Percentiles rank a stretch among this genome's conserved stretches.
Conservation (phyloP, 306 rosid species). For the Malus fusca region DNA sequence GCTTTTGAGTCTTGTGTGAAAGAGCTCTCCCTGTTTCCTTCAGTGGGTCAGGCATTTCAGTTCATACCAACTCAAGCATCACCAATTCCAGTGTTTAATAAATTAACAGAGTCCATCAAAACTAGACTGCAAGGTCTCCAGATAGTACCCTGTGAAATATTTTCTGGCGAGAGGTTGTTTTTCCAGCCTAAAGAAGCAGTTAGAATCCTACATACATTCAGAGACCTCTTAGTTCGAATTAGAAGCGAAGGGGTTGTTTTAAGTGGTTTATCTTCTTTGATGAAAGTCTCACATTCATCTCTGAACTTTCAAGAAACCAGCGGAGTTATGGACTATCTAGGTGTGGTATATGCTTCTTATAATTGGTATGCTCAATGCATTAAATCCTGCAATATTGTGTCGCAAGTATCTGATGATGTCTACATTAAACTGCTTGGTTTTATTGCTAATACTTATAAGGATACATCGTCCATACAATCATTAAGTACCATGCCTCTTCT, state of each 20-base stretch:
- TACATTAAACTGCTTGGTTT: slow-evolving; percentile 14
- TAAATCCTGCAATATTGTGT: neutral
- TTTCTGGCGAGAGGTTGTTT: neutral
- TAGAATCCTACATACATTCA: slow-evolving; percentile 3
- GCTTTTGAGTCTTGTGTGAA: slow-evolving; percentile 3
- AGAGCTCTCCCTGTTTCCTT: neutral
- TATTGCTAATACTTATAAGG: neutral
- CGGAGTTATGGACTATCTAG: slow-evolving; percentile 8
- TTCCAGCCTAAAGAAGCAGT: neutral
- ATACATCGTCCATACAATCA: neutral
- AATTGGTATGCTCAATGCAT: slow-evolving; percentile 4
- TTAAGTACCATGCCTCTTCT: neutral
- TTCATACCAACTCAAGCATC: slow-evolving; percentile 10
- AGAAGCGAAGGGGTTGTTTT: neutral
- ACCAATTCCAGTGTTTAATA: neutral
- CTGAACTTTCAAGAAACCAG: neutral
- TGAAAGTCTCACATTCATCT: slow-evolving; percentile 6
- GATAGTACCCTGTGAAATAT: slow-evolving; percentile 8
- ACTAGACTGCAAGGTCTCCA: neutral
- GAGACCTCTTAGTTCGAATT: neutral
- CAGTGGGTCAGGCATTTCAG: neutral
- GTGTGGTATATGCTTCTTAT: neutral
- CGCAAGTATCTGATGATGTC: neutral
- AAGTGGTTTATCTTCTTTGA: neutral
- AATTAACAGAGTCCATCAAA: neutral